Evolutionary conservation across 202 grass and related monocot genomes (phyloP), one percentile per base, ranked within the genome.

Genomic region (Panicum virgatum): DNA sequence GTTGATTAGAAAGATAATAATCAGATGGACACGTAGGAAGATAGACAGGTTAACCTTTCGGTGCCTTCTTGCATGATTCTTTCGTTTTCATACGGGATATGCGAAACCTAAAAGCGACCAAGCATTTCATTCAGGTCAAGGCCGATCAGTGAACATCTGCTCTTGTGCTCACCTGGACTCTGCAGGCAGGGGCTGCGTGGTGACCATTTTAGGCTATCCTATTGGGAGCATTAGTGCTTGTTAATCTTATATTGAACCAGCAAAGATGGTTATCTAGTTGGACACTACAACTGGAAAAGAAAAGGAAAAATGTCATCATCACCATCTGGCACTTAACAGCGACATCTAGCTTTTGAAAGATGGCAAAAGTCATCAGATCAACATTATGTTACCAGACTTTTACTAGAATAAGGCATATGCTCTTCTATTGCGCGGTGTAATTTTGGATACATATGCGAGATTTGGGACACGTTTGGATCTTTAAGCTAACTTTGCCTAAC

Each of bases 181-280:
- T 13, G 22, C 7, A 76, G 34, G 38, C 47, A 44, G 52, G 22
- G 26, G 54, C 2, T 76, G 34, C 66, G 76, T 85, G 68, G 47
- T 51, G 45, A 72, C 53, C 74, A 62, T 69, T 79, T 46, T 3
- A 77, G 73, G n/a, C 60, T 75, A 18, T 50, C 45, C 60, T 76
- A 80, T 39, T 47, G 39, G 38, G 36, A 75, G 38, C 36, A 88
- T 82, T 70, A 26, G 25, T 46, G 27, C 42, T 47, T 48, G 57
- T 78, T 56, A 75, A 75, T 69, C 65, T 89, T 85, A 77, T 85
- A 63, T 36, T 82, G 62, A 45, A 59, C 43, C 64, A 54, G 53
- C 56, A 45, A 48, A 66, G 47, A 69, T 88, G 74, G 66, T 83
- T 60, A 58, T 89, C 83, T 86, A 83, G 51, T 60, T 64, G 82